phyloP scores from a whole-genome alignment of 345 rosid genomes.

The Excoecaria cochinchinensis region DNA sequence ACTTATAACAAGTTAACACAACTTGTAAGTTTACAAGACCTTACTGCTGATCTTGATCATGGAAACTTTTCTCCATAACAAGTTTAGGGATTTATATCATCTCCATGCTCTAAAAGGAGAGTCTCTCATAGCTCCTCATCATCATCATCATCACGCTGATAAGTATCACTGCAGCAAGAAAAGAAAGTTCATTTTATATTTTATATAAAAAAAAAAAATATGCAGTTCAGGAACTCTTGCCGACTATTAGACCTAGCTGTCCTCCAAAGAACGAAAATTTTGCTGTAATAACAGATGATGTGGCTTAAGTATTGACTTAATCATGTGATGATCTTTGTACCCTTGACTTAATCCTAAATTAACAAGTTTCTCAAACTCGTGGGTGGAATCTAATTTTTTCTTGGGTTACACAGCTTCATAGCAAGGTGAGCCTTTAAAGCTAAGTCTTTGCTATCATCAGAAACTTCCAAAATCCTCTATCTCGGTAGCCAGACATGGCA shows the following conservation, averaged over 20 bases:
- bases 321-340: not conserved
- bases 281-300: no score
- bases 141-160: constrained; percentile 14
- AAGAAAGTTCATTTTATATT: not conserved
- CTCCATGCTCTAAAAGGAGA: not conserved
- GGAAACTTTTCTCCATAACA: not conserved
- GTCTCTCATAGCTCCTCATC: constrained; percentile 42
- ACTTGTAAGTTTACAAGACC: not conserved
- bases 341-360: not conserved
- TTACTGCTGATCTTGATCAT: not conserved
- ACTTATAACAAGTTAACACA: not conserved
- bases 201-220: no score
- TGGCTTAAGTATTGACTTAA: not conserved
- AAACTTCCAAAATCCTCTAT: not conserved
- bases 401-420: not conserved
- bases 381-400: constrained; percentile 1
- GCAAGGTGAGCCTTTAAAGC: not conserved
- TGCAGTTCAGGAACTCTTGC: not conserved
- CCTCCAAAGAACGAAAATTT: not conserved
- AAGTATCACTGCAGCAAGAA: constrained; percentile 32
- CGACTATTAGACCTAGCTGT: not conserved
- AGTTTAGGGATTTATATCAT: not conserved
- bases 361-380: not conserved
- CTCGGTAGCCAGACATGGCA: not conserved
- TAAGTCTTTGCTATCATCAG: not conserved